Conservation (phyloP, 2,329 filamentous ascomycete species). For the Botryotinia calthae region DNA sequence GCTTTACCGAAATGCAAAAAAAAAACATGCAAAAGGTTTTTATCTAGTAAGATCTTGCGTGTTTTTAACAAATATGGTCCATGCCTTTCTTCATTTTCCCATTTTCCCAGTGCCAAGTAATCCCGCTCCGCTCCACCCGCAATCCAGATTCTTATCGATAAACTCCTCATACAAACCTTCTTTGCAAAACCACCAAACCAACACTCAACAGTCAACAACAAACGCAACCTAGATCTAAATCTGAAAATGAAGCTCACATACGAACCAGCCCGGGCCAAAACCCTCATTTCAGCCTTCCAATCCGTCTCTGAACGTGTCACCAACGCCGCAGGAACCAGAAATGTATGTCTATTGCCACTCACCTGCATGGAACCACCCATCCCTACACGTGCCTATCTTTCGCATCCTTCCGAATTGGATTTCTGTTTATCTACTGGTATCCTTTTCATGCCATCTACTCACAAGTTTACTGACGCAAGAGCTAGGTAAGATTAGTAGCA, state of each 20-base stretch:
- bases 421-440: background rate
- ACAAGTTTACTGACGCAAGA: slow-evolving; percentile 24
- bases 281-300: slow-evolving; percentile 61
- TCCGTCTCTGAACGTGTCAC: slow-evolving; percentile 58
- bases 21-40: background rate
- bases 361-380: background rate
- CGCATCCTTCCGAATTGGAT: background rate
- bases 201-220: background rate
- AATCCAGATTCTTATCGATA: slow-evolving; percentile 12
- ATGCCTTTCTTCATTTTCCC: background rate
- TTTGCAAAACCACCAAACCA: background rate
- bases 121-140: slow-evolving; percentile 1
- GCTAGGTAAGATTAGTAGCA: slow-evolving; percentile 78
- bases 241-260: slow-evolving; percentile 52
- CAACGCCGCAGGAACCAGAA: slow-evolving; percentile 51
- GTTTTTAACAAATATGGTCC: background rate
- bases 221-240: background rate
- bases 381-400: background rate
- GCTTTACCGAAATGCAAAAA: background rate
- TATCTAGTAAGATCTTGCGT: background rate
- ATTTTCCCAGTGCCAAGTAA: background rate
- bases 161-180: background rate
- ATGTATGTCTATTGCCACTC: slow-evolving; percentile 45
- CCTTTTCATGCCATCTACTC: background rate
- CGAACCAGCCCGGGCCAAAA: slow-evolving; percentile 58